phyloP scores from a whole-genome alignment of 169 alveolate genomes.

The Cryptosporidium ubiquitum region DNA sequence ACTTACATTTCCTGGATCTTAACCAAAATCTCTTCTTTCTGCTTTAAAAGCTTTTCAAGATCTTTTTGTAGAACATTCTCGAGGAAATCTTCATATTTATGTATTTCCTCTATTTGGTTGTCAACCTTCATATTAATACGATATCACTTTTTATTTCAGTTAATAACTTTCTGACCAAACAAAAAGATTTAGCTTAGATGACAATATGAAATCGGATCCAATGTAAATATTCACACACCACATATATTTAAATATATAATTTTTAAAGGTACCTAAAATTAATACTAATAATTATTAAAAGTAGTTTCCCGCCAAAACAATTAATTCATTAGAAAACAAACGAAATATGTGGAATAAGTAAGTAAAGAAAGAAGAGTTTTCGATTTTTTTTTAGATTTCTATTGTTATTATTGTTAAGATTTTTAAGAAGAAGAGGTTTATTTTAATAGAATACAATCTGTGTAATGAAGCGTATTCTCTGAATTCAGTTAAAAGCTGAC shows the following conservation, averaged over 20 bases:
- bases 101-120: constrained; percentile 1
- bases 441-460: background rate
- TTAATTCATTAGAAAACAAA: background rate
- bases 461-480: too few species aligned
- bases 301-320: background rate
- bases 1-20: constrained; percentile 71
- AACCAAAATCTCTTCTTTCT: constrained; percentile 12
- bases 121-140: too few species aligned
- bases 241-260: background rate
- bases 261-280: background rate
- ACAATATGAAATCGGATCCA: background rate
- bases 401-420: too few species aligned
- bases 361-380: background rate
- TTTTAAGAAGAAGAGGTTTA: too few species aligned
- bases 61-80: constrained; percentile 67
- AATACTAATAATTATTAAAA: too few species aligned
- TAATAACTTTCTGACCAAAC: background rate
- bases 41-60: constrained; percentile 17
- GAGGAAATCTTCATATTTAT: constrained; percentile 64
- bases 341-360: too few species aligned
- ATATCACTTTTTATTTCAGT: background rate
- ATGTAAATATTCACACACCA: background rate
- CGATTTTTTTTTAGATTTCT: too few species aligned
- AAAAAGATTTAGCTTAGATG: background rate
- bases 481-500: too few species aligned